phyloP scores from a whole-genome alignment of 345 rosid genomes.

The Erucastrum elatum region DNA sequence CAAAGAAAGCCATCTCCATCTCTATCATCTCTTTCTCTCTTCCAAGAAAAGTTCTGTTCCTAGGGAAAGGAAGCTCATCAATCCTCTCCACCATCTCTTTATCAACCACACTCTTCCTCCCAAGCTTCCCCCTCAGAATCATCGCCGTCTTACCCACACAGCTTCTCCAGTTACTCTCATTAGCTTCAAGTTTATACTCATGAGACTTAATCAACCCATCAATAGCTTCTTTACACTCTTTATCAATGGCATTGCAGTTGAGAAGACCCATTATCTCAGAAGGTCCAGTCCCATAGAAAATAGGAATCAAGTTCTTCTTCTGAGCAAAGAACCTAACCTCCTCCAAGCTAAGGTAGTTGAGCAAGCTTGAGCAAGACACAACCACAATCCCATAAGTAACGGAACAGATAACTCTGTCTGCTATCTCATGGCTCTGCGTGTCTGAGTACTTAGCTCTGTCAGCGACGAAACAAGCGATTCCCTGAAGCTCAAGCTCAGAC shows the following conservation, averaged over 20 bases:
- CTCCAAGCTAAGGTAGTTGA: constrained; percentile 70
- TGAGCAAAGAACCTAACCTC: constrained; percentile 87
- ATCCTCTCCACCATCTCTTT: constrained; percentile 47
- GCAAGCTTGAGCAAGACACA: constrained; percentile 60
- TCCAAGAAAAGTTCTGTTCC: constrained; percentile 68
- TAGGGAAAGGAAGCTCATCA: constrained; percentile 77
- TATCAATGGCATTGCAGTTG: constrained; percentile 63
- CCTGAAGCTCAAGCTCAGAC: constrained; percentile 92
- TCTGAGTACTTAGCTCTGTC: constrained; percentile 82
- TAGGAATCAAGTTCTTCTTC: constrained; percentile 82
- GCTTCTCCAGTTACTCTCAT: constrained; percentile 79
- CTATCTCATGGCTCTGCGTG: constrained; percentile 80
- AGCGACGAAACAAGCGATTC: constrained; percentile 88
- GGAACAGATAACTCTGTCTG: constrained; percentile 81
- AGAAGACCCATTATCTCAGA: constrained; percentile 60
- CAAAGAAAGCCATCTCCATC: constrained; percentile 74
- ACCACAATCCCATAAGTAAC: constrained; percentile 80
- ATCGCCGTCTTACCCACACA: constrained; percentile 59
- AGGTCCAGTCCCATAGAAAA: constrained; percentile 71
- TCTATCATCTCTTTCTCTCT: constrained; percentile 78
- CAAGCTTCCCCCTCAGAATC: constrained; percentile 68
- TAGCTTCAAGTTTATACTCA: constrained; percentile 80
- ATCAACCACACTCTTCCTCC: constrained; percentile 69
- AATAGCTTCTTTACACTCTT: constrained; percentile 78
- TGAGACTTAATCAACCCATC: constrained; percentile 71